A percentile compares a stretch with the other conserved stretches of the same genome.
Evolutionary conservation across 2,329 filamentous ascomycete genomes (phyloP).

Genomic region (Monilinia laxa): DNA sequence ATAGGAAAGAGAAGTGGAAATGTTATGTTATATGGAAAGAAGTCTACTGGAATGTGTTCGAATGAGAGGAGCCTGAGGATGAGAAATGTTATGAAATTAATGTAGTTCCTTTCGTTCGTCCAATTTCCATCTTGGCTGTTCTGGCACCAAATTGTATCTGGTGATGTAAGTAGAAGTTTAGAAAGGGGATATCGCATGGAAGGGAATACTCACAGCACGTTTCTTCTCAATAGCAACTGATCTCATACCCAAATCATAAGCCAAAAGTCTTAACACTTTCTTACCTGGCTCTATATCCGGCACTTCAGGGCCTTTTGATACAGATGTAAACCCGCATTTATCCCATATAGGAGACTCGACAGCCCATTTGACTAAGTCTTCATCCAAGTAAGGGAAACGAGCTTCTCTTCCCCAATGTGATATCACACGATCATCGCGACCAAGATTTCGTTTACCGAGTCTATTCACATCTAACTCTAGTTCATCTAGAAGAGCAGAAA

Average conservation of each 20-base stretch:
- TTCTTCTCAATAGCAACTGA: slow-evolving; percentile 85
- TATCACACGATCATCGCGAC: slow-evolving; percentile 88
- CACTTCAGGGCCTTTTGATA: slow-evolving; percentile 34
- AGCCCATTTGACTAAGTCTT: slow-evolving; percentile 79
- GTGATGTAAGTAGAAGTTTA: slow-evolving; percentile 20
- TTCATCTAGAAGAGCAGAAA: slow-evolving; percentile 72
- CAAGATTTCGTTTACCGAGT: slow-evolving; percentile 90
- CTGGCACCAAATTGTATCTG: slow-evolving; percentile 80
- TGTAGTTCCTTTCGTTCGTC: slow-evolving; percentile 67
- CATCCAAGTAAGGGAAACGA: slow-evolving; percentile 88
- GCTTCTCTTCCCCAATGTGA: slow-evolving; percentile 86
- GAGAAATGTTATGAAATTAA: slow-evolving; percentile 47
- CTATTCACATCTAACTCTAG: slow-evolving; percentile 81
- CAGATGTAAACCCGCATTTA: slow-evolving; percentile 77
- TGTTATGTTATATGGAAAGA: neutral
- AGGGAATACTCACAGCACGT: slow-evolving; percentile 63
- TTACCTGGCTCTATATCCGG: slow-evolving; percentile 71
- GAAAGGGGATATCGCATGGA: neutral
- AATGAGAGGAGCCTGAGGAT: neutral
- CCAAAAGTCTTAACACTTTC: slow-evolving; percentile 73
- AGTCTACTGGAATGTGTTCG: too few species aligned
- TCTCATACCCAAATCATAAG: slow-evolving; percentile 69
- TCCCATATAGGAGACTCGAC: slow-evolving; percentile 72
- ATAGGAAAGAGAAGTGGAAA: neutral
- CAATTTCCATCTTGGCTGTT: slow-evolving; percentile 78